These are phyloP conservation scores for Stromatinia cepivora DNA, from an alignment of 2,329 filamentous ascomycete species.

Conservation along the genomic window DNA sequence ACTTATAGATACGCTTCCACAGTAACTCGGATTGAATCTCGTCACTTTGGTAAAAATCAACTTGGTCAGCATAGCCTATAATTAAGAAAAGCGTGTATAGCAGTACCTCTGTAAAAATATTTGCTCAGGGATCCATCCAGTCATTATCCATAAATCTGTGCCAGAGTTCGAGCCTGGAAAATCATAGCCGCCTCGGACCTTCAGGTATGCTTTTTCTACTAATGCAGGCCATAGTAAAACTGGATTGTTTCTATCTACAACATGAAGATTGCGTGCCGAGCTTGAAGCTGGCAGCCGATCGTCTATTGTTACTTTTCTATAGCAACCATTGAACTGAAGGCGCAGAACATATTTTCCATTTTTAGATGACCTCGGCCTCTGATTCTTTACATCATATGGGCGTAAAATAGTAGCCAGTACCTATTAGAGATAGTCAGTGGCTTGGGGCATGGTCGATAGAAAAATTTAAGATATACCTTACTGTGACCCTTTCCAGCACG, in stretches of 20 bases:
- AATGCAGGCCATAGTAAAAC: conserved; percentile 87
- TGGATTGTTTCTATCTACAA: conserved; percentile 81
- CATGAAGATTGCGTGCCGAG: conserved; percentile 75
- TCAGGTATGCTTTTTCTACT: conserved; percentile 94
- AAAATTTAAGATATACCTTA: conserved; percentile 52
- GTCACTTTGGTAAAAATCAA: conserved; percentile 52
- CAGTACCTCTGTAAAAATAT: conserved; percentile 78
- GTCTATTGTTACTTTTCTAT: conserved; percentile 83
- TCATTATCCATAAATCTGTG: conserved; percentile 89
- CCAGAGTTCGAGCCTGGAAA: conserved; percentile 97
- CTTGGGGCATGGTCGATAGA: neutral
- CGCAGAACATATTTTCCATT: conserved; percentile 89
- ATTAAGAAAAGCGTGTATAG: neutral
- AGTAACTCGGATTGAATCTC: conserved; percentile 74
- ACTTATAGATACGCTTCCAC: conserved; percentile 74
- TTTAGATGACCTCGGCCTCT: conserved; percentile 62
- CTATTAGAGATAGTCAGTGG: conserved; percentile 44
- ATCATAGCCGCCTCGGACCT: conserved; percentile 92
- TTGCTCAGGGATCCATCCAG: conserved; percentile 96
- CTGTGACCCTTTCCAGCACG: conserved; percentile 67
- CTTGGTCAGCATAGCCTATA: conserved; percentile 16
- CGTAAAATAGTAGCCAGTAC: conserved; percentile 72
- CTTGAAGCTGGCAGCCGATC: conserved; percentile 80
- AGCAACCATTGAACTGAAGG: conserved; percentile 96
- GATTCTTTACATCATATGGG: conserved; percentile 64